Conservation (phyloP, 768 basidiomycete genomes). For the Macrolepiota albuminosa region DNA sequence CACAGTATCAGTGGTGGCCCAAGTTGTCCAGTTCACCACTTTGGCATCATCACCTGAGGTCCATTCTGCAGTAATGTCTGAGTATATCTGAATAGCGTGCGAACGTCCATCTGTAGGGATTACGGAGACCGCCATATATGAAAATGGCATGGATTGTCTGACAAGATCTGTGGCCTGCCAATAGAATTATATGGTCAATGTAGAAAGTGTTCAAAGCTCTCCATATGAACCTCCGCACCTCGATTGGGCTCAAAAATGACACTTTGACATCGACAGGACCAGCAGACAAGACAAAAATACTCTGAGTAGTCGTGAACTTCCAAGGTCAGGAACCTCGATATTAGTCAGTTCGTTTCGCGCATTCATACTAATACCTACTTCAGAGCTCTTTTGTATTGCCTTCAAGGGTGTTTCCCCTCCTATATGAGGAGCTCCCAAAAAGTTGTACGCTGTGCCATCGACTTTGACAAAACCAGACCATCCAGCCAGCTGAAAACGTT, state of each 20-base stretch:
- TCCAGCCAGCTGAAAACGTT: slow-evolving; percentile 41
- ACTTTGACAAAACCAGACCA: slow-evolving; percentile 65
- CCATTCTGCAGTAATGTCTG: slow-evolving; percentile 53
- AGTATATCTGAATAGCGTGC: slow-evolving; percentile 52
- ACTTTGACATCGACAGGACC: slow-evolving; percentile 59
- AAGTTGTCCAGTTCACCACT: slow-evolving; percentile 50
- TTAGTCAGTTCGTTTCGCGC: neutral
- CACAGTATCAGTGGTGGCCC: slow-evolving; percentile 8
- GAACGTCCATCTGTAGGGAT: slow-evolving; percentile 41
- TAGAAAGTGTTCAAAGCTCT: neutral
- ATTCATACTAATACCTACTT: slow-evolving; percentile 26
- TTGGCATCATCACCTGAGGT: slow-evolving; percentile 10
- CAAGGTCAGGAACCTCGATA: neutral
- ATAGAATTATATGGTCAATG: neutral
- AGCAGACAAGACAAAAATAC: slow-evolving; percentile 55
- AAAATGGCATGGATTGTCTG: slow-evolving; percentile 58
- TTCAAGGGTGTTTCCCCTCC: slow-evolving; percentile 36
- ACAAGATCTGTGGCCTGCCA: slow-evolving; percentile 52
- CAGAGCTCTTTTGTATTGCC: slow-evolving; percentile 52
- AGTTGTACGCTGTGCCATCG: slow-evolving; percentile 49
- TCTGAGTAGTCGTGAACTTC: slow-evolving; percentile 68
- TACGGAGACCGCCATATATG: slow-evolving; percentile 49
- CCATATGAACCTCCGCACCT: slow-evolving; percentile 30
- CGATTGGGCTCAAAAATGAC: slow-evolving; percentile 63
- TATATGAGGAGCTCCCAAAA: slow-evolving; percentile 49